Evolutionary conservation across 257 asterid genomes (phyloP).

Genomic region (Nicotiana obtusifolia): DNA sequence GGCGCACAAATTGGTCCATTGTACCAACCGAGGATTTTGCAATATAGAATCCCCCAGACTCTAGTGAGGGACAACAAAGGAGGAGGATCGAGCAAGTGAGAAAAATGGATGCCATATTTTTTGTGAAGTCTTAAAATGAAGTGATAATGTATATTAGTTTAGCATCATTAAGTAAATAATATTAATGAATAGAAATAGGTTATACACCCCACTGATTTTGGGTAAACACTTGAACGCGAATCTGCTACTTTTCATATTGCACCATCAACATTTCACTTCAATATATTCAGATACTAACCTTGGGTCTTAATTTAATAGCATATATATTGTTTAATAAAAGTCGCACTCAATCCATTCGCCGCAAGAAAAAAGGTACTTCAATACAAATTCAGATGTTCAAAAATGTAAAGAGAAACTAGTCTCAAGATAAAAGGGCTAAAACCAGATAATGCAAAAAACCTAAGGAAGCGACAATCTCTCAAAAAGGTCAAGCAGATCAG

Average conservation of each 20-base stretch:
- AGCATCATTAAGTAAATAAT: background rate
- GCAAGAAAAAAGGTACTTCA: background rate
- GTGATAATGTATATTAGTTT: too few species aligned
- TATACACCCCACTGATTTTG: too few species aligned
- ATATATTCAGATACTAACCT: background rate
- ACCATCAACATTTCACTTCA: background rate
- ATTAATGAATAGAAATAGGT: background rate
- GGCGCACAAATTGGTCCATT: background rate
- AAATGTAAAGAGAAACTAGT: background rate
- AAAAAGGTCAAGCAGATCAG: background rate
- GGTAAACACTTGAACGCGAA: too few species aligned
- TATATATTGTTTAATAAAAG: background rate
- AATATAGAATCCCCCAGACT: too few species aligned
- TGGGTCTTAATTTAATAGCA: background rate
- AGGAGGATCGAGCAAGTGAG: background rate
- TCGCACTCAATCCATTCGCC: background rate
- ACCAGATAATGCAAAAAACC: background rate
- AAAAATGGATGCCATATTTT: too few species aligned
- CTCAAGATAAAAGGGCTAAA: background rate
- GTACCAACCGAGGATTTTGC: too few species aligned
- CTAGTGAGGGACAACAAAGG: background rate
- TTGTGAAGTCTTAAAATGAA: too few species aligned
- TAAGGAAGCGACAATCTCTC: background rate
- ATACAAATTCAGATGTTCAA: background rate
- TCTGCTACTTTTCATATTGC: background rate